Percentiles rank a stretch among this genome's conserved stretches.
phyloP scores from a whole-genome alignment of 1,284 basidiomycete genomes.

The Marasmius oreades region DNA sequence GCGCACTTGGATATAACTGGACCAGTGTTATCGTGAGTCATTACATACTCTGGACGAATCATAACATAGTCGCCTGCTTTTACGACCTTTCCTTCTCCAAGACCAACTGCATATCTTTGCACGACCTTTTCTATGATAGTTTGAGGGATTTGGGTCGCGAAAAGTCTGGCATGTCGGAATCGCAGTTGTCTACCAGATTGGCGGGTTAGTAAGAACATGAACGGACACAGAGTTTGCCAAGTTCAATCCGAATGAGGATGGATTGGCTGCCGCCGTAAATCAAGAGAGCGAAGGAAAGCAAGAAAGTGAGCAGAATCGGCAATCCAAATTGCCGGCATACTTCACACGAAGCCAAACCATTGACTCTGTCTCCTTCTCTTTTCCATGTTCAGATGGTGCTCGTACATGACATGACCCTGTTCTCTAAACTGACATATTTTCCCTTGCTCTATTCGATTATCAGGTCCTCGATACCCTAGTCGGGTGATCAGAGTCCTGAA shows the following conservation, averaged over 20 bases:
- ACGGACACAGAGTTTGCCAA: background rate
- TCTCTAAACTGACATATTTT: no score
- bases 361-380: no score
- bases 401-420: no score
- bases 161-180: conserved; percentile 2
- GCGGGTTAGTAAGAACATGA: background rate
- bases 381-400: no score
- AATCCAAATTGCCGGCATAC: no score
- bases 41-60: conserved; percentile 96
- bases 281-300: no score
- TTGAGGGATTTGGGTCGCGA: conserved; percentile 52
- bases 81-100: conserved; percentile 74
- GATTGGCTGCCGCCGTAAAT: no score
- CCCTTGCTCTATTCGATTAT: no score
- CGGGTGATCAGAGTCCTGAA: no score
- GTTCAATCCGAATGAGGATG: background rate
- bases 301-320: no score
- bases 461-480: no score
- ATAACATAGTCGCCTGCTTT: conserved; percentile 98
- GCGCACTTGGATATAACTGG: conserved; percentile 93
- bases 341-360: no score
- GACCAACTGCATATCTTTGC: conserved; percentile 91
- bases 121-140: conserved; percentile 98
- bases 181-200: background rate
- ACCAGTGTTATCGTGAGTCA: conserved; percentile 98